A percentile compares a stretch with the other conserved stretches of the same genome.
Evolutionary conservation across 257 asterid genomes (phyloP).

Genomic region (Phtheirospermum japonicum): DNA sequence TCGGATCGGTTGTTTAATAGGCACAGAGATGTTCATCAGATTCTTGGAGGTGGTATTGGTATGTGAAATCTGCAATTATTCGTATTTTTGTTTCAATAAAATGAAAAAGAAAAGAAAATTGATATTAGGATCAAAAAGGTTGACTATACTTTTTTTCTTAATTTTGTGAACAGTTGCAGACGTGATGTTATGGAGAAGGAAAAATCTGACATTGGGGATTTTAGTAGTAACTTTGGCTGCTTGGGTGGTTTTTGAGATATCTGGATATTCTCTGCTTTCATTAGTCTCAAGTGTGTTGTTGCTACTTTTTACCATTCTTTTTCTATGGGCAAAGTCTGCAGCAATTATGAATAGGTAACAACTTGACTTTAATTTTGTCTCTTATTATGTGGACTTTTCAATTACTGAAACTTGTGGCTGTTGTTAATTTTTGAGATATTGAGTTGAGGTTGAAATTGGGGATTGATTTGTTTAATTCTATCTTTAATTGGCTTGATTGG

Average conservation of each 20-base stretch:
- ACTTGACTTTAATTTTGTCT: background rate
- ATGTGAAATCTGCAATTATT: conserved; percentile 27
- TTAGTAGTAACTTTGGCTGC: conserved; percentile 51
- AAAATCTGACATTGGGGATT: conserved; percentile 49
- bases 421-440: too few species aligned
- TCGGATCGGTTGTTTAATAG: conserved; percentile 59
- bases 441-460: conserved; percentile 2
- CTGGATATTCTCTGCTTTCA: conserved; percentile 68
- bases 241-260: conserved; percentile 87
- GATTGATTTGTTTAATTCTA: background rate
- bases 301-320: conserved; percentile 76
- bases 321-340: conserved; percentile 91
- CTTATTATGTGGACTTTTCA: background rate
- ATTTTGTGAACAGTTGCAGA: conserved; percentile 63
- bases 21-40: conserved; percentile 66
- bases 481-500: background rate
- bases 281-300: conserved; percentile 65
- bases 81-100: background rate
- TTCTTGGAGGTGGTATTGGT: conserved; percentile 87
- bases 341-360: conserved; percentile 73
- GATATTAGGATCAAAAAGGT: conserved; percentile 21
- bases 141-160: background rate
- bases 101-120: background rate
- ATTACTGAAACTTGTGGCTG: too few species aligned
- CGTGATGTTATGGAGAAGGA: conserved; percentile 76